Evolutionary conservation across 2,329 filamentous ascomycete genomes (phyloP).

Genomic region (Diplodia mutila): DNA sequence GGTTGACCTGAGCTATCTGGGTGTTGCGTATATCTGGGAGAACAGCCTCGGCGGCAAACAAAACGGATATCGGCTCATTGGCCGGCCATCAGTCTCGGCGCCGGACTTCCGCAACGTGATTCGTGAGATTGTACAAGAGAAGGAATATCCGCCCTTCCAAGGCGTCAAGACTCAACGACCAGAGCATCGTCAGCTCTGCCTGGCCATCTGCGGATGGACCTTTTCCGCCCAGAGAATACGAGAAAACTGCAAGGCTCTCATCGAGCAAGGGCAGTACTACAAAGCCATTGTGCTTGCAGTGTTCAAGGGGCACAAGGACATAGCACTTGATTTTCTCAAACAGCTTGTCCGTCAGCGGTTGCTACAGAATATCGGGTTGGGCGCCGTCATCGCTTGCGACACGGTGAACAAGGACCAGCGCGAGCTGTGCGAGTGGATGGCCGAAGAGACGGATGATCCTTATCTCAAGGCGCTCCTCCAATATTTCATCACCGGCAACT

Average conservation of each 20-base stretch:
- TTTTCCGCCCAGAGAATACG: constrained; percentile 58
- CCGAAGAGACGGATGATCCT: constrained; percentile 70
- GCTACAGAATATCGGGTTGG: constrained; percentile 59
- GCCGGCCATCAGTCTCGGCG: constrained; percentile 49
- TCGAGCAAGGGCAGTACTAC: constrained; percentile 64
- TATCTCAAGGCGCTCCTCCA: constrained; percentile 80
- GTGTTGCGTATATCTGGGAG: constrained; percentile 72
- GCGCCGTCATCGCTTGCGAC: constrained; percentile 53
- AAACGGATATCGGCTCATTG: constrained; percentile 38
- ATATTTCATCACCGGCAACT: constrained; percentile 76
- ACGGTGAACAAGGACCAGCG: constrained; percentile 61
- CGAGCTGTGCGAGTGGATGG: constrained; percentile 64
- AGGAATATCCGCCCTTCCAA: constrained; percentile 65
- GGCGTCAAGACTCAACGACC: constrained; percentile 67
- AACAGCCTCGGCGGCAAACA: constrained; percentile 63
- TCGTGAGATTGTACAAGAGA: constrained; percentile 65
- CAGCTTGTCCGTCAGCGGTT: constrained; percentile 69
- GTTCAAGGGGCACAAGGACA: constrained; percentile 70
- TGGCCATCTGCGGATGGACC: constrained; percentile 75
- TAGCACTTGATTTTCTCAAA: constrained; percentile 72
- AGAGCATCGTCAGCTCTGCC: constrained; percentile 73
- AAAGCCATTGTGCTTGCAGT: constrained; percentile 77
- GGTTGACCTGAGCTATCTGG: constrained; percentile 75
- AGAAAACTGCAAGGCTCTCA: constrained; percentile 54
- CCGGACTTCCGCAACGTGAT: constrained; percentile 61